Base-by-base conservation (phyloP, 768 basidiomycete genomes). In the Tephrocybe sp. region DNA sequence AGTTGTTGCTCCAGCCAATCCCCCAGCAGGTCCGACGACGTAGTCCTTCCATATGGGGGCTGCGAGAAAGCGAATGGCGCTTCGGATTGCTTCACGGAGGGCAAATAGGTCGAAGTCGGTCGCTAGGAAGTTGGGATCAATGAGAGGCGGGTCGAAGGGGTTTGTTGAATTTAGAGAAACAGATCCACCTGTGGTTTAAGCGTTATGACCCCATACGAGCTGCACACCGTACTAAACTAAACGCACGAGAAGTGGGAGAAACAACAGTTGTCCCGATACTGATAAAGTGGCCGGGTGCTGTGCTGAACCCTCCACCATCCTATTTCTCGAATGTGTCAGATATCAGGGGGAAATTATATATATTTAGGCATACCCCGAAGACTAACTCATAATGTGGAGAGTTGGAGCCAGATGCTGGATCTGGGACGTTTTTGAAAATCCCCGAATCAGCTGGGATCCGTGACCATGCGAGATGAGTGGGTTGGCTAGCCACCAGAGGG, bases 41-140 rank as follows among this genome's bases (percentile, higher is more conserved):
- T 35, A 49, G 34, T 54, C 48, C 17, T 49, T 49, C 53, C 53
- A 54, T 4, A 19, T 43, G 8, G 53, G 52, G 19, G 52, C 52
- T 1, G 52, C 19, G 1, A 53, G 14, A 33, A 54, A 54, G 12
- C 44, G 36, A 20, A 60, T 47, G 48, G 55, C 20, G 62, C 53
- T 44, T 47, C 53, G 48, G 39, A 69, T 32, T 30, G 62, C 57
- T 49, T 60, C 57, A 10, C 55, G 56, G 33, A 67, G 54, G 6
- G 61, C 57, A 35, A 56, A 52, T 13, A 63, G 34, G 45, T 67
- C 66, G 48, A 62, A 53, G 11, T 51, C 51, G 4, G 55, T 48
- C 20, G 50, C 51, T 30, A 75, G 68, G 16, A 49, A 53, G 30
- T 33, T 41, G 0, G 77, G 75, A 57, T 80, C 70, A 61, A 82